phyloP scores from a whole-genome alignment of 176 grass and related monocot species.

The Oryza coarctata region DNA sequence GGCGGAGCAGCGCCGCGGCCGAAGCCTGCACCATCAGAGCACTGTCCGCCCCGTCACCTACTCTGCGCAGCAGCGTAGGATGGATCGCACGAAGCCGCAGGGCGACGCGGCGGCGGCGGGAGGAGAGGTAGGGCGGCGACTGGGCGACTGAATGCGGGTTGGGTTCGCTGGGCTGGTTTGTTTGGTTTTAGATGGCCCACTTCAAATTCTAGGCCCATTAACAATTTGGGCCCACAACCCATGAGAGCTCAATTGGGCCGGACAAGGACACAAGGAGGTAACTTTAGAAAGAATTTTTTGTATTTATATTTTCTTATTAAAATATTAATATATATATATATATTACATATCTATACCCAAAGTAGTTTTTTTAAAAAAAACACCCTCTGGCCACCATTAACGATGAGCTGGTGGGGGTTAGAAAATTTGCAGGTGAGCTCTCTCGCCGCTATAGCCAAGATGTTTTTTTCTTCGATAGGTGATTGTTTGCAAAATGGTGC shows the following conservation, averaged over 20 bases:
- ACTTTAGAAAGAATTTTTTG: too few relatives aligned
- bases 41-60: background rate
- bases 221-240: background rate
- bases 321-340: too few relatives aligned
- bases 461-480: too few relatives aligned
- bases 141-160: background rate
- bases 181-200: background rate
- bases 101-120: background rate
- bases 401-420: too few relatives aligned
- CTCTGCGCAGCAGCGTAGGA: background rate
- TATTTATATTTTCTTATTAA: too few relatives aligned
- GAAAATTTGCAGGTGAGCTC: too few relatives aligned
- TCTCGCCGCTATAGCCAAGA: too few relatives aligned
- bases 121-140: background rate
- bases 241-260: background rate
- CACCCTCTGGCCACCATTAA: too few relatives aligned
- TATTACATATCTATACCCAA: too few relatives aligned
- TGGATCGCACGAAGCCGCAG: background rate
- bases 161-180: background rate
- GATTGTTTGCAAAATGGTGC: too few relatives aligned
- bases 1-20: slow-evolving; percentile 28
- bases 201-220: background rate
- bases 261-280: too few relatives aligned
- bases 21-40: slow-evolving; percentile 31
- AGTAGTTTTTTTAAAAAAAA: too few relatives aligned